Conservation (phyloP, 2,329 filamentous ascomycete genomes). For the Phaeoacremonium minimum region DNA sequence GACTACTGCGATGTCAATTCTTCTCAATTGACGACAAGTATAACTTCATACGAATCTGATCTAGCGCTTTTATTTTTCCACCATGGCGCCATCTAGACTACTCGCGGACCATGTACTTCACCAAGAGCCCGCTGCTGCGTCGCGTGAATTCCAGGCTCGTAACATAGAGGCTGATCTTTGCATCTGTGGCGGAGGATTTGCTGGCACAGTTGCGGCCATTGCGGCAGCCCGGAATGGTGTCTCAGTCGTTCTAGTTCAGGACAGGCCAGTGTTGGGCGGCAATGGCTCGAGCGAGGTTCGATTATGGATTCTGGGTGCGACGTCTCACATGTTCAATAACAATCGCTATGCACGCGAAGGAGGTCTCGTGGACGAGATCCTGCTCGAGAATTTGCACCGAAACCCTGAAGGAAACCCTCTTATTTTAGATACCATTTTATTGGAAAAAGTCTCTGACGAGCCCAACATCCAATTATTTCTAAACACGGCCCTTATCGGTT, state of each 20-base stretch:
- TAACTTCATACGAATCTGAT: too few species aligned
- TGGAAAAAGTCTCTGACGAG: constrained; percentile 17
- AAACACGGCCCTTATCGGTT: constrained; percentile 16
- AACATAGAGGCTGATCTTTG: constrained; percentile 19
- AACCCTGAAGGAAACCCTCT: constrained; percentile 19
- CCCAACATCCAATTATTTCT: constrained; percentile 16
- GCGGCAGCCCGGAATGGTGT: constrained; percentile 15
- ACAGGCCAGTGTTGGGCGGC: constrained; percentile 16
- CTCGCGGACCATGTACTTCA: constrained; percentile 12
- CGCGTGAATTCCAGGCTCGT: constrained; percentile 11
- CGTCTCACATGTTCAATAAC: constrained; percentile 21
- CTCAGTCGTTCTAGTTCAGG: constrained; percentile 14
- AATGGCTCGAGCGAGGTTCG: constrained; percentile 18
- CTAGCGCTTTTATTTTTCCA: constrained; percentile 1
- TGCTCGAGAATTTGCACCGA: constrained; percentile 16
- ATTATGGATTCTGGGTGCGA: constrained; percentile 17
- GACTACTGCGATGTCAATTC: too few species aligned
- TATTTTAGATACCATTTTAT: constrained; percentile 16
- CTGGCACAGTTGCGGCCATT: constrained; percentile 16
- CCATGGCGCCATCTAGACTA: constrained; percentile 16
- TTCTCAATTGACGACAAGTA: too few species aligned
- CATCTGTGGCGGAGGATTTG: constrained; percentile 17
- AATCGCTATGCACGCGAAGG: constrained; percentile 18
- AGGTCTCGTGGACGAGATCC: constrained; percentile 17
- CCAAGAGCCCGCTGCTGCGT: constrained; percentile 11